A percentile compares a stretch with the other conserved stretches of the same genome.
Evolutionary conservation across 257 asterid genomes (phyloP).

Genomic region (Nicotiana sylvestris): DNA sequence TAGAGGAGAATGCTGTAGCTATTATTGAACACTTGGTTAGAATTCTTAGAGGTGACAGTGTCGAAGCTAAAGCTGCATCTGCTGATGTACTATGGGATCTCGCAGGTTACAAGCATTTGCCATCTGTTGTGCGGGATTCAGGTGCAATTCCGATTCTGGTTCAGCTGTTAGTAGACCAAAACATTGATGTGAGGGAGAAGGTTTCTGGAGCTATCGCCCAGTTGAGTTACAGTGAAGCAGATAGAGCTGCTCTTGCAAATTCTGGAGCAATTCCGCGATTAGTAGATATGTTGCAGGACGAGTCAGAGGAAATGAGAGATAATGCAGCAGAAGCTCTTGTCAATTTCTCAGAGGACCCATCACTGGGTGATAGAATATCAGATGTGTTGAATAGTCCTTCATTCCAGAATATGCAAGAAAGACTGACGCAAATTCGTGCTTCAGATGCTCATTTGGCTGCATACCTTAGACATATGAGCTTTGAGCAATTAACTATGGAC

Average conservation of each 20-base stretch:
- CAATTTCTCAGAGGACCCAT: slow-evolving; percentile 45
- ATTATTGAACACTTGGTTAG: slow-evolving; percentile 43
- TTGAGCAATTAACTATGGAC: slow-evolving; percentile 22
- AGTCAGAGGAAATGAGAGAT: slow-evolving; percentile 41
- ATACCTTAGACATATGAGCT: slow-evolving; percentile 24
- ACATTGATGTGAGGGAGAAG: slow-evolving; percentile 36
- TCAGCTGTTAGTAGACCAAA: slow-evolving; percentile 36
- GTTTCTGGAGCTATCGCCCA: slow-evolving; percentile 55
- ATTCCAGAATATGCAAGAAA: slow-evolving; percentile 35
- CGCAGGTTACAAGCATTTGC: slow-evolving; percentile 38
- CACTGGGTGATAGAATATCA: slow-evolving; percentile 31
- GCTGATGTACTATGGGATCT: slow-evolving; percentile 52
- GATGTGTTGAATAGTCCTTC: slow-evolving; percentile 30
- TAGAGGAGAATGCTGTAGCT: slow-evolving; percentile 40
- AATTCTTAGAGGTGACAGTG: slow-evolving; percentile 34
- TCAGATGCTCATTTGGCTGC: slow-evolving; percentile 26
- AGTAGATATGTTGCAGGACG: slow-evolving; percentile 31
- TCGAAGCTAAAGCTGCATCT: slow-evolving; percentile 51
- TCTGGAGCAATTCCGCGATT: slow-evolving; percentile 46
- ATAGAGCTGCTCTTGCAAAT: slow-evolving; percentile 37
- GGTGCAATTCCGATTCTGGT: slow-evolving; percentile 39
- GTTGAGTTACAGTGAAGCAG: slow-evolving; percentile 36
- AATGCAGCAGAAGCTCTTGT: slow-evolving; percentile 56
- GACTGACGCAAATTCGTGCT: slow-evolving; percentile 33
- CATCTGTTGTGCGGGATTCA: slow-evolving; percentile 28